Percentiles rank a stretch among this genome's conserved stretches.
Conservation (phyloP, 2,329 filamentous ascomycete species). For the Verticillium zaregamsianum region DNA sequence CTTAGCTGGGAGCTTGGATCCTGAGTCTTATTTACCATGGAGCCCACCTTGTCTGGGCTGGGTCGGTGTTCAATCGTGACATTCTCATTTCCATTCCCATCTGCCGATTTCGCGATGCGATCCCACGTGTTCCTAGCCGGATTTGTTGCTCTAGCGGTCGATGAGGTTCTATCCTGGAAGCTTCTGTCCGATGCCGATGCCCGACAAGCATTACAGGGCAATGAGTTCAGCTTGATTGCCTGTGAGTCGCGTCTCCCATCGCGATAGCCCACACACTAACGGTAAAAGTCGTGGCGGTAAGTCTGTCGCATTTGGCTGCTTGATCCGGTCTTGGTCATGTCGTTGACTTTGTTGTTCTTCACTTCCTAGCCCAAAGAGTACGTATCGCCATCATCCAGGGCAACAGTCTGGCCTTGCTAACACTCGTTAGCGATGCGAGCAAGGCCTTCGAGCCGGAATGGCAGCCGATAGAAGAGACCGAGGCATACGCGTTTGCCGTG, state of each 20-base stretch:
- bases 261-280: neutral
- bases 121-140: neutral
- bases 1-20: neutral
- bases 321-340: neutral
- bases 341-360: neutral
- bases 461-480: conserved; percentile 18
- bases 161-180: neutral
- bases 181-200: neutral
- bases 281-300: neutral
- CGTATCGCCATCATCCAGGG: neutral
- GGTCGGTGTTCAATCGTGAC: neutral
- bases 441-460: conserved; percentile 31
- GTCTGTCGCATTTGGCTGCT: neutral
- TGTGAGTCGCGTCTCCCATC: neutral
- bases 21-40: neutral
- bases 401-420: neutral
- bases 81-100: neutral
- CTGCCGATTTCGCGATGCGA: neutral
- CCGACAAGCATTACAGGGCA: neutral
- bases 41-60: neutral
- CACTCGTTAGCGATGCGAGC: conserved; percentile 10
- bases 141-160: neutral
- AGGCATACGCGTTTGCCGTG: conserved; percentile 26
- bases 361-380: neutral
- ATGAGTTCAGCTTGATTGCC: neutral